Evolutionary conservation across 2,329 filamentous ascomycete genomes (phyloP), one percentile per base, ranked within the genome.

Genomic region (Domatiomyces catenatus): DNA sequence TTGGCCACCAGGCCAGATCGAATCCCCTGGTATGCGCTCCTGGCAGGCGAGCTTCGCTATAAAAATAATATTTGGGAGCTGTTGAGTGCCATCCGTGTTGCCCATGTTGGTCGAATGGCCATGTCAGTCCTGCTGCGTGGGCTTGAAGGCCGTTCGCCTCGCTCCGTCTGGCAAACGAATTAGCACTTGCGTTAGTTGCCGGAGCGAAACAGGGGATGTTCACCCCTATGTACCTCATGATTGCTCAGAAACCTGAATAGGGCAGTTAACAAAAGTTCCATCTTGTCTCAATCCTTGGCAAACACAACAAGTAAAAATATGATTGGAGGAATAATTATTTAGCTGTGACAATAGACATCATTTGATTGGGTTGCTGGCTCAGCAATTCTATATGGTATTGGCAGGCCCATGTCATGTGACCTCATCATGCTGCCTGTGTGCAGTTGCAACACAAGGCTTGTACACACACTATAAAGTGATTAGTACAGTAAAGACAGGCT

Each of bases 201-300:
- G 90, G 90, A 68, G 90, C 81, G 36, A 79, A 80, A 66, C 76
- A 89, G 72, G 84, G 94, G 67, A 77, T 96, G n/a, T 96, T 96
- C 71, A 96, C 90, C 1, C 90, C 90, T 50, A 96, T 96, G 90
- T 95, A 94, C 71, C 74, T 96, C 64, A 95, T 95, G 86, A 79
- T 95, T 53, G 90, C 80, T 54, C 80, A 85, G 70, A 95, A 95
- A 76, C 87, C 90, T 12, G 7, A 36, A 36, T 36, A 36, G 28
- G 6, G 22, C 22, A 36, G 12, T 36, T 36, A 8, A 24, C 22
- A 24, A 24, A 24, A 24, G 22, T 24, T 24, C 6, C 22, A 24
- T 24, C 6, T 24, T 3, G 22, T 24, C 6, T 24, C 22, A 24
- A 24, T 24, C 3, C 22, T 24, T 24, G 22, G 22, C 22, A 6